Evolutionary conservation across 257 asterid species (phyloP).

Genomic region (Mitragyna speciosa): DNA sequence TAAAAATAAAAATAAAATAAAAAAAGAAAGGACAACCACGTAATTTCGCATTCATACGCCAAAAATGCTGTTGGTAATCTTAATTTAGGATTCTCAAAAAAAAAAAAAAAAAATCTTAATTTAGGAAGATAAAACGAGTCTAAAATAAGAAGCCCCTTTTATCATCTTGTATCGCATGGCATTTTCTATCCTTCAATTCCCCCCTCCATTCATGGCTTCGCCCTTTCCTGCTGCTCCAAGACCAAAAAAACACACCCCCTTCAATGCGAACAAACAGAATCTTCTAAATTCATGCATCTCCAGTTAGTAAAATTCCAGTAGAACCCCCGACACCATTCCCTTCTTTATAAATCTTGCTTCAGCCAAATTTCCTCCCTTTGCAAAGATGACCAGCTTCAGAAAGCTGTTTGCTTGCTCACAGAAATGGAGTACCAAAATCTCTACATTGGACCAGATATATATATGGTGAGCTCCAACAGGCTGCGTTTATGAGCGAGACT

Average conservation of each 20-base stretch:
- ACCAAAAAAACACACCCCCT: neutral
- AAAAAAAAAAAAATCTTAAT: no score
- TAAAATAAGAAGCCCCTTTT: neutral
- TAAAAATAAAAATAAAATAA: no score
- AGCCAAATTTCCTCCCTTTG: slow-evolving; percentile 23
- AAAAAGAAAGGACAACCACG: no score
- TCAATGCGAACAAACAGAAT: slow-evolving; percentile 13
- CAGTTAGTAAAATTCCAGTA: slow-evolving; percentile 16
- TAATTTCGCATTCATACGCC: no score
- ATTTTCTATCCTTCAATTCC: neutral
- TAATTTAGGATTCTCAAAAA: no score
- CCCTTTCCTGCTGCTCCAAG: neutral
- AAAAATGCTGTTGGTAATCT: no score
- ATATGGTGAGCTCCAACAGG: neutral
- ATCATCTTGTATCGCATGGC: slow-evolving; percentile 3
- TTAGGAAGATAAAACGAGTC: neutral
- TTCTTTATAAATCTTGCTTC: slow-evolving; percentile 12
- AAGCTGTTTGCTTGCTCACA: slow-evolving; percentile 25
- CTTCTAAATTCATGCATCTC: neutral
- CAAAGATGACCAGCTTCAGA: slow-evolving; percentile 28
- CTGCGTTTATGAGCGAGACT: slow-evolving; percentile 27
- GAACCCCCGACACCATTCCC: neutral
- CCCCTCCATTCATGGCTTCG: slow-evolving; percentile 28
- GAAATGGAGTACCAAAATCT: slow-evolving; percentile 24
- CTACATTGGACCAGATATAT: slow-evolving; percentile 1